Evolutionary conservation across 2,329 filamentous ascomycete genomes (phyloP).

Genomic region (Fusarium newnesense): DNA sequence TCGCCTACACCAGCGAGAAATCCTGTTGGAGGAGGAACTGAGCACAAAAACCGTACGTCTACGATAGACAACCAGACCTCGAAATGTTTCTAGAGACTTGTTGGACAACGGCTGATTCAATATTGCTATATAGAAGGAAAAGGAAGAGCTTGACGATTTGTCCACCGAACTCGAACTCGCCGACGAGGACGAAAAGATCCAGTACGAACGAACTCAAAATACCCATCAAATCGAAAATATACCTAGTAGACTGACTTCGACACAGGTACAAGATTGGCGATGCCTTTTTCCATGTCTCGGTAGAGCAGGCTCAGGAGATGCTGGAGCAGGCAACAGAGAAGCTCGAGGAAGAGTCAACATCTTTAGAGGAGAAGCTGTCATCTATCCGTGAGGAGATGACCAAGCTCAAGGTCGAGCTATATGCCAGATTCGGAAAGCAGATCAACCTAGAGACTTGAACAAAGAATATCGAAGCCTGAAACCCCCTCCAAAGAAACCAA

Average conservation of each 20-base stretch:
- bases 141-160: constrained; percentile 96
- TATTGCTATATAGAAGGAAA: constrained; percentile 79
- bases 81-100: background rate
- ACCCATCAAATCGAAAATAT: background rate
- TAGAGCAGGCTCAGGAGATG: constrained; percentile 87
- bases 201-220: constrained; percentile 70
- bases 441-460: constrained; percentile 92
- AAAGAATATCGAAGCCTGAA: constrained; percentile 32
- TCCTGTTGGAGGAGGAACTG: constrained; percentile 81
- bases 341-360: constrained; percentile 80
- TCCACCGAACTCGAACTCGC: constrained; percentile 91
- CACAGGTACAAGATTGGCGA: constrained; percentile 95
- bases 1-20: constrained; percentile 87
- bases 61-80: no score
- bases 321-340: constrained; percentile 75
- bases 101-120: constrained; percentile 31
- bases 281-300: constrained; percentile 87
- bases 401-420: constrained; percentile 88
- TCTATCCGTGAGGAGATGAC: constrained; percentile 87
- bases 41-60: constrained; percentile 80
- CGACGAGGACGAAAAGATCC: constrained; percentile 93
- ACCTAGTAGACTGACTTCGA: constrained; percentile 12
- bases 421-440: constrained; percentile 93
- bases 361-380: constrained; percentile 80
- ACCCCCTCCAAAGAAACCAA: constrained; percentile 21